Percentiles rank a stretch among this genome's conserved stretches.
These are phyloP conservation scores for Nematocida sp. DNA, from an alignment of 371 early-diverging fungal genomes.

Conservation along the genomic window DNA sequence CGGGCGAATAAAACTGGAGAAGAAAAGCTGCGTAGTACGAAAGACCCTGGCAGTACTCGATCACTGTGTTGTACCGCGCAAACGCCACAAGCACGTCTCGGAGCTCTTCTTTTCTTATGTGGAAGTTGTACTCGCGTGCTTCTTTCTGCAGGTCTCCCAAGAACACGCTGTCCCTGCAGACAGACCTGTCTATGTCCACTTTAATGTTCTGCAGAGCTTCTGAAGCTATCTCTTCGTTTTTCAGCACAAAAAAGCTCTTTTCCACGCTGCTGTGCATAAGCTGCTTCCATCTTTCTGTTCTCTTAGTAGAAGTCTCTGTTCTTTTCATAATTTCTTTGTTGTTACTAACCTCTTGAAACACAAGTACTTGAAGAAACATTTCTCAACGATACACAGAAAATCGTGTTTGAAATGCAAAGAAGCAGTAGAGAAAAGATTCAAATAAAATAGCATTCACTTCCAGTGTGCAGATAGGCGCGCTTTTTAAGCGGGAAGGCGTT, in stretches of 20 bases:
- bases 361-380: no score
- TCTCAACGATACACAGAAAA: neutral
- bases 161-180: neutral
- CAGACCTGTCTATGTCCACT: conserved; percentile 47
- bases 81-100: conserved; percentile 63
- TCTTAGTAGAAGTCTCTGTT: neutral
- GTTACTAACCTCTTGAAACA: neutral
- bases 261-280: conserved; percentile 3
- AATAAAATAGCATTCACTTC: no score
- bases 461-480: no score
- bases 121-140: neutral
- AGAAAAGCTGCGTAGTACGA: conserved; percentile 61
- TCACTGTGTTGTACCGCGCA: conserved; percentile 58
- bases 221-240: neutral
- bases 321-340: neutral
- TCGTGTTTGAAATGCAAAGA: no score
- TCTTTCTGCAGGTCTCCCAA: conserved; percentile 5
- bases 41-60: conserved; percentile 66
- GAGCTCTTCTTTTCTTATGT: conserved; percentile 39
- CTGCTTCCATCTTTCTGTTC: conserved; percentile 34
- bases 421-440: no score
- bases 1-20: conserved; percentile 62
- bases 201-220: conserved; percentile 48
- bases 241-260: neutral
- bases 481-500: no score